Base-by-base conservation (phyloP, 2,329 filamentous ascomycete species). In the Verticillium dahliae region DNA sequence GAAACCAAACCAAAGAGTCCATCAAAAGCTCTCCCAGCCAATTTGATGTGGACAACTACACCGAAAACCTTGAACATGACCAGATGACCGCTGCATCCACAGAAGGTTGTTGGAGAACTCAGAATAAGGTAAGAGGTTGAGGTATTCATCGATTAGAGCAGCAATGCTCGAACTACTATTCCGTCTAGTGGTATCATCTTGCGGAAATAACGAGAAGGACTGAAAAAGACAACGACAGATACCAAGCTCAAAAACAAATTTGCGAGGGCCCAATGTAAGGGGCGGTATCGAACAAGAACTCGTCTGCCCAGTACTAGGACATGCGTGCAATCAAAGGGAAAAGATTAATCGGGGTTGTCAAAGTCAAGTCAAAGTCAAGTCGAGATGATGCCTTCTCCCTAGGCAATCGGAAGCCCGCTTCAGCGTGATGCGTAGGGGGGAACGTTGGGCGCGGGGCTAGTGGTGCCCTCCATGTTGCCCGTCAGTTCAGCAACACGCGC, bases 401-500 rank as follows among this genome's bases (percentile, higher is more conserved):
- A 10, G 4, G 7, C 10, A 22, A 10, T 27, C 7, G 9, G 22
- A 18, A 31, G 18, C 4, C 22, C 45, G 18, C 45, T 52, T 52
- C 9, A 52, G 18, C 45, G 45, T 7, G n/a, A 18, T 7, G 18
- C 45, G 18, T n/a, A 18, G 45, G 18, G 31, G n/a, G 45, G 45
- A 52, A 18, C 70, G 38, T 70, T 69, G 58, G 67, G 70, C 62
- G 69, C 73, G 33, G 82, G 78, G 6, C 71, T 73, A 50, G 69
- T 71, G 38, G 74, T 74, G 54, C 76, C 80, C 70, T 94, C 90
- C 84, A 91, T 91, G 74, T 90, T 91, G 69, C 90, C 90, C 1
- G 95, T 99, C 69, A 99, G 78, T 74, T 97, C 92, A 59, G 95
- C 95, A 62, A 99, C 95, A 65, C 95, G 89, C 63, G 95, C 95